A percentile compares a stretch with the other conserved stretches of the same genome.
phyloP scores from a whole-genome alignment of 2,329 filamentous ascomycete genomes.

The Penicillium aurantiogriseum region DNA sequence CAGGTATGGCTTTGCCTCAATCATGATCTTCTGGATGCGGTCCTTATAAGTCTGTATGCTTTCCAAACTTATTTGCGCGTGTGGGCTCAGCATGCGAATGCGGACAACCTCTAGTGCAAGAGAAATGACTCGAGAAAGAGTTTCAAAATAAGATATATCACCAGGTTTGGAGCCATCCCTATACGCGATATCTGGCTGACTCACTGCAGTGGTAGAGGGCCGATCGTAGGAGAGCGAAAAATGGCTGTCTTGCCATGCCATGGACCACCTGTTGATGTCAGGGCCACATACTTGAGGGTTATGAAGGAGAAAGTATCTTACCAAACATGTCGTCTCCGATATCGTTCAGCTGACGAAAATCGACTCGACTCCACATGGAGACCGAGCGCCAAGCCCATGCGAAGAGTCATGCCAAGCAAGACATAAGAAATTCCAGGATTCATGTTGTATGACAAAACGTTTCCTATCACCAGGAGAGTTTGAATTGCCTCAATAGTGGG shows the following conservation, averaged over 20 bases:
- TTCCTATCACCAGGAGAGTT: conserved; percentile 60
- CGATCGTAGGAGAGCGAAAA: conserved; percentile 64
- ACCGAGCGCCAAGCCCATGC: conserved; percentile 60
- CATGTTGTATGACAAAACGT: conserved; percentile 63
- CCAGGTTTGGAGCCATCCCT: conserved; percentile 49
- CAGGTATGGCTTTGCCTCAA: conserved; percentile 58
- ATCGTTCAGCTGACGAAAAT: conserved; percentile 50
- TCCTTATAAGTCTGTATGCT: conserved; percentile 58
- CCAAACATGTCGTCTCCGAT: conserved; percentile 47
- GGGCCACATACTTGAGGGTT: not conserved
- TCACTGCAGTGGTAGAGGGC: conserved; percentile 55
- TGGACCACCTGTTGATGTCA: conserved; percentile 52
- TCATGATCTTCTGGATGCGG: conserved; percentile 56
- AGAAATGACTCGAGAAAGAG: conserved; percentile 56
- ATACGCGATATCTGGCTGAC: conserved; percentile 52
- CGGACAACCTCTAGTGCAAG: conserved; percentile 58
- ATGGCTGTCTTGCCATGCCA: conserved; percentile 64
- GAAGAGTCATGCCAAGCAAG: conserved; percentile 58
- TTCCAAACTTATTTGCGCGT: conserved; percentile 53
- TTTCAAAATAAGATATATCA: conserved; percentile 57
- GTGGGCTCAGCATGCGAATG: conserved; percentile 55
- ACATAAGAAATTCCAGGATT: conserved; percentile 65
- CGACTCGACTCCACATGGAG: conserved; percentile 59
- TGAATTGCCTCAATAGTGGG: conserved; percentile 62
- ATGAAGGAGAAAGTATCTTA: conserved; percentile 21